Percentiles rank a stretch among this genome's conserved stretches.
Conservation (phyloP, 208 protist species). For the Trypanosoma conorhini region DNA sequence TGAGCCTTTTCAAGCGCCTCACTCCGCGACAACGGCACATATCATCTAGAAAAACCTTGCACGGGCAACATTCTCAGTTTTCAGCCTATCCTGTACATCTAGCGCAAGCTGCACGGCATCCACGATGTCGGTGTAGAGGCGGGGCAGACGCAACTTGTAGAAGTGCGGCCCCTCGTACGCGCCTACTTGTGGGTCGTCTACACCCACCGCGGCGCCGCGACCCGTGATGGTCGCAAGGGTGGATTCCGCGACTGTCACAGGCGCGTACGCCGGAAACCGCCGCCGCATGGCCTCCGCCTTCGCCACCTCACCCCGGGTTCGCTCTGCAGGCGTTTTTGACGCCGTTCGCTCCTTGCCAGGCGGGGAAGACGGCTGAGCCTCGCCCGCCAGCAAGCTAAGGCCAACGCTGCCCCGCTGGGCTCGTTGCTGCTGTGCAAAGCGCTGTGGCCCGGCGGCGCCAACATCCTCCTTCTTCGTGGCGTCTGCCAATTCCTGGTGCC, state of each 20-base stretch:
- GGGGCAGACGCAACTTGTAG: constrained; percentile 55
- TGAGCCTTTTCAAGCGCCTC: constrained; percentile 1
- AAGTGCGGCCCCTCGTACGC: constrained; percentile 10
- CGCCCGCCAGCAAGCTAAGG: neutral
- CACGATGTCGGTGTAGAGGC: constrained; percentile 66
- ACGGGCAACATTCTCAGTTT: constrained; percentile 27
- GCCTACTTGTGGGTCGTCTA: neutral
- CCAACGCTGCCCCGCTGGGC: neutral
- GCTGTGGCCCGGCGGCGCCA: neutral
- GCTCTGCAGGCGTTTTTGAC: neutral
- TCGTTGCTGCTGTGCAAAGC: neutral
- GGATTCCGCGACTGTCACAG: constrained; percentile 71
- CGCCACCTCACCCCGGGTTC: too few species aligned
- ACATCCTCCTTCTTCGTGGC: neutral
- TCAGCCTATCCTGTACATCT: constrained; percentile 50
- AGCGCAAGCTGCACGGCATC: constrained; percentile 62
- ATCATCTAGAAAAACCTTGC: constrained; percentile 6
- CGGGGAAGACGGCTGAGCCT: neutral
- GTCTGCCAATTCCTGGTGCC: constrained; percentile 7
- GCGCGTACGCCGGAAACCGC: constrained; percentile 64
- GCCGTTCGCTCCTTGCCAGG: neutral
- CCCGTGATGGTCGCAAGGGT: constrained; percentile 31
- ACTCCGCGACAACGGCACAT: neutral
- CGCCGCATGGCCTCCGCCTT: neutral
- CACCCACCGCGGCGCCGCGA: neutral